These are phyloP conservation scores for Nigrograna mackinnonii DNA, from an alignment of 2,329 filamentous ascomycete genomes.

Conservation along the genomic window DNA sequence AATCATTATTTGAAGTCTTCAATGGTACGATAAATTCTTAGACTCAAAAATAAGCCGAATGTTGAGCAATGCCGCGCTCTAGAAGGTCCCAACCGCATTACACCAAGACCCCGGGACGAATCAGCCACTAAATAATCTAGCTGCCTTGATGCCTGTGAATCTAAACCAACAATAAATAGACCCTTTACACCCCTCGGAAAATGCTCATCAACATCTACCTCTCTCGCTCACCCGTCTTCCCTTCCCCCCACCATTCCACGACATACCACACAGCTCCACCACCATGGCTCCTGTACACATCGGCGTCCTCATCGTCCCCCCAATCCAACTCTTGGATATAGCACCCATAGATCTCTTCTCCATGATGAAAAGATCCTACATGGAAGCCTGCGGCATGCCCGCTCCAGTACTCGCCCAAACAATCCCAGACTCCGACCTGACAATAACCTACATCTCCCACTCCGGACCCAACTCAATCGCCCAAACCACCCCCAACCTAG, in stretches of 20 bases:
- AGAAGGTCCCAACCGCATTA: too few relatives aligned
- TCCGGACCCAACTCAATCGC: constrained; percentile 13
- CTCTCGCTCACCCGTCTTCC: neutral
- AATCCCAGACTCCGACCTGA: constrained; percentile 15
- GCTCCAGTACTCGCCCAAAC: constrained; percentile 27
- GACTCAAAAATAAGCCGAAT: too few relatives aligned
- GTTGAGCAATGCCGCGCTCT: too few relatives aligned
- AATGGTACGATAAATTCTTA: too few relatives aligned
- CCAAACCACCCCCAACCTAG: constrained; percentile 28
- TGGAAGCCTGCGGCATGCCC: constrained; percentile 34
- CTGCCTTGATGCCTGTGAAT: neutral
- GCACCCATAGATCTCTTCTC: constrained; percentile 42
- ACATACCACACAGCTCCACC: neutral
- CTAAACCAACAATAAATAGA: neutral
- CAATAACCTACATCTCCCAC: constrained; percentile 35
- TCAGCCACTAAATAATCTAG: too few relatives aligned
- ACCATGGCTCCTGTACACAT: constrained; percentile 22
- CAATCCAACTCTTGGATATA: constrained; percentile 45
- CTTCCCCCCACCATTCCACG: neutral
- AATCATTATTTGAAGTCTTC: too few relatives aligned
- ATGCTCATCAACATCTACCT: neutral
- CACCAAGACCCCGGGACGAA: too few relatives aligned
- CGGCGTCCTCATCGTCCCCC: constrained; percentile 40
- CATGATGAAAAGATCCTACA: constrained; percentile 37
- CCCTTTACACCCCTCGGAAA: too few relatives aligned